phyloP scores from a whole-genome alignment of 345 rosid genomes.

The Abelmoschus esculentus region DNA sequence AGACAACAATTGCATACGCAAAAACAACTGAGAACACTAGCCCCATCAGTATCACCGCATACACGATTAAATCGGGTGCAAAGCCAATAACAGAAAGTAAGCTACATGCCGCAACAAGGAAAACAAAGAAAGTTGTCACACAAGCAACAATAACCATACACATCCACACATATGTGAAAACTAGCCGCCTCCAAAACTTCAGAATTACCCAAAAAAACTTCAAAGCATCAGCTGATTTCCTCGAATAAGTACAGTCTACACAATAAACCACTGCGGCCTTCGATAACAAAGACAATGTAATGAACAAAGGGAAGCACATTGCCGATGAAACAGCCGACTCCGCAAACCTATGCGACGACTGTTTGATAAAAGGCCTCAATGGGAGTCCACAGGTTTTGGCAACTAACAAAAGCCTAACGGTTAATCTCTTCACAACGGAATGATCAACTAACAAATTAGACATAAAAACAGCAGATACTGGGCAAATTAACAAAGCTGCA shows the following conservation, averaged over 20 bases:
- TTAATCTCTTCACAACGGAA: slow-evolving; percentile 48
- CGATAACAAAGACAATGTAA: slow-evolving; percentile 52
- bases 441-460: slow-evolving; percentile 69
- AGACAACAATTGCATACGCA: slow-evolving; percentile 61
- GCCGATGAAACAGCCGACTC: slow-evolving; percentile 61
- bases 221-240: slow-evolving; percentile 33
- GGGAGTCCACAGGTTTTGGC: slow-evolving; percentile 74
- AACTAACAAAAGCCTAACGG: slow-evolving; percentile 48
- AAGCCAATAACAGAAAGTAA: slow-evolving; percentile 43
- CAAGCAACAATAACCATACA: slow-evolving; percentile 54
- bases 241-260: slow-evolving; percentile 70
- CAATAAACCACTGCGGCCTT: slow-evolving; percentile 74
- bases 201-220: slow-evolving; percentile 42
- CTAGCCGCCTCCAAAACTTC: slow-evolving; percentile 63
- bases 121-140: slow-evolving; percentile 52
- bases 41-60: slow-evolving; percentile 48
- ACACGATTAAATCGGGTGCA: slow-evolving; percentile 45
- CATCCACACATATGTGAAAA: slow-evolving; percentile 61
- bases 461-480: slow-evolving; percentile 59
- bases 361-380: slow-evolving; percentile 46
- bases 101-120: slow-evolving; percentile 51
- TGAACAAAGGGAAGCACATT: slow-evolving; percentile 68
- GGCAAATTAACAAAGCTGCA: slow-evolving; percentile 59
- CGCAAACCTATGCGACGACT: slow-evolving; percentile 56
- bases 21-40: slow-evolving; percentile 67